Percentiles rank a stretch among this genome's conserved stretches.
phyloP scores from a whole-genome alignment of 768 basidiomycete genomes.

The Tricholoma bakamatsutake region DNA sequence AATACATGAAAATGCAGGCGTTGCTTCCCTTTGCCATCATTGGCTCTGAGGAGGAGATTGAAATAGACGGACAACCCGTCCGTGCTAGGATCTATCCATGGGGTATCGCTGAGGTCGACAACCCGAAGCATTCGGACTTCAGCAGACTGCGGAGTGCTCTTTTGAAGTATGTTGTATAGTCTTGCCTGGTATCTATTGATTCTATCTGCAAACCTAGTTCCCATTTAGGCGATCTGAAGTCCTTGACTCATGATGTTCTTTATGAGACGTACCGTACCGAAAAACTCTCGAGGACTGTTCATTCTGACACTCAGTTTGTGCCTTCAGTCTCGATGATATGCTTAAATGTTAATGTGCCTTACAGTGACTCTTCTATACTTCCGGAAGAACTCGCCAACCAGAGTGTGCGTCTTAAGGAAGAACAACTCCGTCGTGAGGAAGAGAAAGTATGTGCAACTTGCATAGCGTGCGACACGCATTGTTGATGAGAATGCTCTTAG shows the following conservation, averaged over 20 bases:
- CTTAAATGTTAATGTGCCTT: constrained; percentile 13
- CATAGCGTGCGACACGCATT: constrained; percentile 1
- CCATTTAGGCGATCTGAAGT: constrained; percentile 92
- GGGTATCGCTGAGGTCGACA: constrained; percentile 98
- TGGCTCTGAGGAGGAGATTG: constrained; percentile 95
- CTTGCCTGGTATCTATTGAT: background rate
- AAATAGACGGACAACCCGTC: constrained; percentile 85
- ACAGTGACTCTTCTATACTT: constrained; percentile 80
- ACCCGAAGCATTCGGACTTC: constrained; percentile 99
- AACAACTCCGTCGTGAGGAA: constrained; percentile 94
- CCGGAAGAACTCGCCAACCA: constrained; percentile 97
- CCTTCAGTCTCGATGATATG: constrained; percentile 5
- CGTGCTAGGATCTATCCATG: constrained; percentile 96
- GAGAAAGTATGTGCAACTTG: constrained; percentile 62
- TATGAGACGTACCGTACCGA: constrained; percentile 98
- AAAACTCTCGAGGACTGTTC: constrained; percentile 88
- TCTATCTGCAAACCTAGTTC: constrained; percentile 45
- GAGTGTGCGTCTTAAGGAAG: constrained; percentile 96
- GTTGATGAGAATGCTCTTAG: constrained; percentile 28
- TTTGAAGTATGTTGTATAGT: constrained; percentile 56
- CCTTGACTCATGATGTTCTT: constrained; percentile 87
- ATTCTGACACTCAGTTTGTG: constrained; percentile 68
- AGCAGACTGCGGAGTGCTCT: constrained; percentile 87
- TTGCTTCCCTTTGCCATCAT: constrained; percentile 96
- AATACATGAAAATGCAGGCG: constrained; percentile 39